These are phyloP conservation scores for Lotus japonicus DNA, from an alignment of 306 rosid species.

Conservation along the genomic window DNA sequence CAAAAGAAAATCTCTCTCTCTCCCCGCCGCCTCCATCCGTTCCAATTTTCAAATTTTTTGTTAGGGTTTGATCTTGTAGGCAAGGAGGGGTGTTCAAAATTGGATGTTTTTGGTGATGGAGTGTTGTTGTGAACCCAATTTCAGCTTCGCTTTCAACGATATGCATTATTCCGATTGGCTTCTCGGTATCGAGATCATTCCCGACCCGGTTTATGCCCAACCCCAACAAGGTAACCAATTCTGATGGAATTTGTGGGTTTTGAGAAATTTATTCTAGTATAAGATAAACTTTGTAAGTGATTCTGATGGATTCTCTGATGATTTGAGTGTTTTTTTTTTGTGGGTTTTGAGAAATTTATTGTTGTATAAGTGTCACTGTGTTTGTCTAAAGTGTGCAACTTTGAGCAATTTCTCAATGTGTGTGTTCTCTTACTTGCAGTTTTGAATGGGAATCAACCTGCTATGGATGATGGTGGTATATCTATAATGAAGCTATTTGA, in stretches of 20 bases:
- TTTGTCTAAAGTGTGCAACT: too few relatives aligned
- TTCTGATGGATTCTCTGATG: too few relatives aligned
- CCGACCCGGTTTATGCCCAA: constrained; percentile 54
- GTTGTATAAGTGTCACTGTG: too few relatives aligned
- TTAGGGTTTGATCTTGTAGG: too few relatives aligned
- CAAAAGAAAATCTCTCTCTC: too few relatives aligned
- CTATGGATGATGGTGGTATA: constrained; percentile 61
- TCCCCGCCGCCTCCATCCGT: too few relatives aligned
- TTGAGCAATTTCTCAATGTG: neutral
- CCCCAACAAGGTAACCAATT: constrained; percentile 87
- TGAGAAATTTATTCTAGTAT: neutral
- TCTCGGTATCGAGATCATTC: constrained; percentile 83
- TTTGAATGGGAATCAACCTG: constrained; percentile 69
- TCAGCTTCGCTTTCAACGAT: constrained; percentile 90
- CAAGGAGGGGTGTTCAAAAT: too few relatives aligned
- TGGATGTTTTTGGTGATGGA: constrained; percentile 86
- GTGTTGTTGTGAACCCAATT: constrained; percentile 71
- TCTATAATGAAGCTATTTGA: too few relatives aligned
- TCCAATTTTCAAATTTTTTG: too few relatives aligned
- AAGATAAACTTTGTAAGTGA: neutral
- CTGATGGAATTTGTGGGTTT: neutral
- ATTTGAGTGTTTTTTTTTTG: too few relatives aligned
- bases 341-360: too few relatives aligned
- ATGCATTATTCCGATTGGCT: constrained; percentile 89
- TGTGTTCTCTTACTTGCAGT: too few relatives aligned